Percentiles rank a stretch among this genome's conserved stretches.
Conservation (phyloP, 305 asterid genomes). For the Solanum aculeatissimum region DNA sequence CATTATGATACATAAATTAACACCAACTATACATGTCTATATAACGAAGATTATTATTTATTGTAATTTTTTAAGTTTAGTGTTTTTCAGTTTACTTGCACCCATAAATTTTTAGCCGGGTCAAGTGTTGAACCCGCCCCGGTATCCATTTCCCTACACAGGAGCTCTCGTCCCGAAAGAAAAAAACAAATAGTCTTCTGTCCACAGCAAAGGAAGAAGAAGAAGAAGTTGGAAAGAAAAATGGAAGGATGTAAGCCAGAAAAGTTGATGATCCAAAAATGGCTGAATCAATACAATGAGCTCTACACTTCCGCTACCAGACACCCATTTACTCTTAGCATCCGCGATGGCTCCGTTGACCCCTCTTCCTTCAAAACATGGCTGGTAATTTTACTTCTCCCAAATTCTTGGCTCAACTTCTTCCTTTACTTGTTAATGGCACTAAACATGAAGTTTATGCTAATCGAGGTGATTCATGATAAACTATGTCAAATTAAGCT, state of each 20-base stretch:
- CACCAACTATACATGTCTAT: too few species aligned
- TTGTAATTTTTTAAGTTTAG: too few species aligned
- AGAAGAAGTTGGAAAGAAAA: not conserved
- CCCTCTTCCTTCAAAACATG: conserved; percentile 49
- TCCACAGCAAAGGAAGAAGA: not conserved
- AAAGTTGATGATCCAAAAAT: conserved; percentile 13
- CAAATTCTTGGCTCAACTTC: not conserved
- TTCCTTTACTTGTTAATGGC: not conserved
- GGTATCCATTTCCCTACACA: not conserved
- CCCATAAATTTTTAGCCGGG: not conserved
- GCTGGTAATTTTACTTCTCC: conserved; percentile 30
- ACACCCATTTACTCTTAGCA: conserved; percentile 47
- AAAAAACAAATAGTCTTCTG: not conserved
- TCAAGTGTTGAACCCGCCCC: not conserved
- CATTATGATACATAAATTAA: too few species aligned
- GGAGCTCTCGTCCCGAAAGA: not conserved
- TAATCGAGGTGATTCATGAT: not conserved
- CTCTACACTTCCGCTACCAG: conserved; percentile 35
- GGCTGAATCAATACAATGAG: conserved; percentile 39
- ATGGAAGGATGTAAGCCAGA: not conserved
- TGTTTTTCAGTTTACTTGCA: too few species aligned
- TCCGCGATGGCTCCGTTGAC: conserved; percentile 50
- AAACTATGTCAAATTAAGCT: not conserved
- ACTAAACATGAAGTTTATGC: not conserved
- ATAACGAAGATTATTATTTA: too few species aligned